phyloP scores from a whole-genome alignment of 2,329 filamentous ascomycete species.

The Beauveria asiatica region DNA sequence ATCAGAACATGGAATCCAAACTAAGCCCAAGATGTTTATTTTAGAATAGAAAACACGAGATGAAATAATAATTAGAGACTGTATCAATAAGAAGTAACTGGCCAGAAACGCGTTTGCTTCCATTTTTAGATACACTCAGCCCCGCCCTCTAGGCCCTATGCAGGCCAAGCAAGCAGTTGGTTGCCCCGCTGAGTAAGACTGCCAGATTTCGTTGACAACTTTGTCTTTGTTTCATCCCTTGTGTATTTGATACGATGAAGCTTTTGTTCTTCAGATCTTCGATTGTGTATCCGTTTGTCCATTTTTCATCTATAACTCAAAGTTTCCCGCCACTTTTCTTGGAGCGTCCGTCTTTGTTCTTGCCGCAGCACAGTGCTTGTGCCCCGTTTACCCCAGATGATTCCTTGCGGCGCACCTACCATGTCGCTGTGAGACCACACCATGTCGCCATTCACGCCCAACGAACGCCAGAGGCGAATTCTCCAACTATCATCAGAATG shows the following conservation, averaged over 20 bases:
- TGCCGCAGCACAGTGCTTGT: neutral
- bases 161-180: neutral
- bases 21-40: no score
- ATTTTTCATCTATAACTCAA: neutral
- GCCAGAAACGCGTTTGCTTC: slow-evolving; percentile 4
- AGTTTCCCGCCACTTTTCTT: neutral
- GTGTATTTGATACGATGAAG: neutral
- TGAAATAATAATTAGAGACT: neutral
- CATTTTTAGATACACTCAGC: slow-evolving; percentile 3
- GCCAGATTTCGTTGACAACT: neutral
- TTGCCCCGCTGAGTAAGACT: slow-evolving; percentile 8
- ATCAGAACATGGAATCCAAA: no score
- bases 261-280: neutral
- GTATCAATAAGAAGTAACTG: neutral
- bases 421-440: slow-evolving; percentile 5
- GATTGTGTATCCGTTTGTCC: neutral
- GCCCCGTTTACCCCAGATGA: neutral
- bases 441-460: slow-evolving; percentile 16
- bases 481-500: slow-evolving; percentile 42
- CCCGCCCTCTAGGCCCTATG: neutral
- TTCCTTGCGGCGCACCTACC: neutral
- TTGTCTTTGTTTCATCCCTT: slow-evolving; percentile 8
- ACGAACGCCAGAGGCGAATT: slow-evolving; percentile 38
- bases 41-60: no score
- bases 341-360: neutral